Base-by-base conservation (phyloP, 1,284 basidiomycete genomes). In the Cystobasidium pallidum region DNA sequence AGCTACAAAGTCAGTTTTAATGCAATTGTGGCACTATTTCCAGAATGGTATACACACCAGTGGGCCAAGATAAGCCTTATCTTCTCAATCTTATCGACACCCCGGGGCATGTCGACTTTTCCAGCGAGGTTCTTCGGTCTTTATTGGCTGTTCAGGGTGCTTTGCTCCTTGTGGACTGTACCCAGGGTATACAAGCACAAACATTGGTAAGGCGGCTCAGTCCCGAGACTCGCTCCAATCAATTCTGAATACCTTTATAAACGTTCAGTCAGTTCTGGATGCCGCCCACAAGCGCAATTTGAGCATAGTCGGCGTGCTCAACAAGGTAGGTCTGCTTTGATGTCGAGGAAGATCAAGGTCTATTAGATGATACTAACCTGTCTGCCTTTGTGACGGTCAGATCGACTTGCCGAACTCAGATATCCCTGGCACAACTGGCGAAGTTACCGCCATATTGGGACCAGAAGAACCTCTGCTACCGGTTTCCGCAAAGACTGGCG, bases 11-110 rank as follows among this genome's bases (percentile, higher is more conserved):
- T 24, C 54, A 34, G 17, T 13, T 58, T 19, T n/a, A 43, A 24
- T 34, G 26, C 15, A 26, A 21, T 34, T 52, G 30, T 24, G 36
- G 11, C 28, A 47, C 17, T 28, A n/a, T 28, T 58, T 71, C 34
- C 74, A 92, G 91, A 81, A 95, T 97, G 90, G 83, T 94, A 26
- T 76, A 79, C 61, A 66, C 39, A 17, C 62, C 57, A 24, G 36
- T 32, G 84, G 91, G 79, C 78, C 80, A 85, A 58, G 86, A 85
- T 4, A 82, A 84, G 43, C 83, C 83, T 24, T 89, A 91, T 78
- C 85, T 99, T 61, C 86, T 99, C 76, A 99, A 99, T 81, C 84
- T 99, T 41, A 95, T 99, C 78, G 95, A 99, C 80, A 99, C 96
- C 0, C 62, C 90, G 88, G 94, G 94, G 2, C 94, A 97, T 81